phyloP scores from a whole-genome alignment of 2,329 filamentous ascomycete genomes.

The Aspergillus clavatus region DNA sequence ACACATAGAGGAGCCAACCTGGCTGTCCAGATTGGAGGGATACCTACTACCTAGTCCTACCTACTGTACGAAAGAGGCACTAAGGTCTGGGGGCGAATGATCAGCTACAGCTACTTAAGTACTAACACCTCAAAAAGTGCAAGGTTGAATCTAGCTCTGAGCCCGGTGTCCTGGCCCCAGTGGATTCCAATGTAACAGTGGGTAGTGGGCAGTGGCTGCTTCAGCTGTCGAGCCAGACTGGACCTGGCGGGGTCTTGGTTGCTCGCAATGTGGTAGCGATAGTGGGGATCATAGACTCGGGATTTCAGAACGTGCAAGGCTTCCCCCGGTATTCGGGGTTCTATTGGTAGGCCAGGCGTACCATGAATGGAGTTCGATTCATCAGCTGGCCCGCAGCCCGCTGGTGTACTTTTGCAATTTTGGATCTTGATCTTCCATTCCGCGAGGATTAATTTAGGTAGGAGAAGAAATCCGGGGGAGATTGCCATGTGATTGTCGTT shows the following conservation, averaged over 20 bases:
- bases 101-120: too few relatives aligned
- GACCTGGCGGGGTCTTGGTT: constrained; percentile 1
- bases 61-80: too few relatives aligned
- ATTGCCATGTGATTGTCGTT: background rate
- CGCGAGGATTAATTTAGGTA: background rate
- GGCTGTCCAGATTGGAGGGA: too few relatives aligned
- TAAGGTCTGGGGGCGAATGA: too few relatives aligned
- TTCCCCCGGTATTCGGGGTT: too few relatives aligned
- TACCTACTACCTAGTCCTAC: too few relatives aligned
- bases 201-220: background rate
- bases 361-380: too few relatives aligned
- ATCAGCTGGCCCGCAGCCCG: background rate
- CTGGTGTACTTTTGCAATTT: too few relatives aligned
- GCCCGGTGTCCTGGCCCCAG: background rate
- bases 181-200: background rate
- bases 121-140: background rate
- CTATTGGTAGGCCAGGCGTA: too few relatives aligned
- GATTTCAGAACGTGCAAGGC: too few relatives aligned
- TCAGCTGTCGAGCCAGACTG: background rate
- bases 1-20: too few relatives aligned
- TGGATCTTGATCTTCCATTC: too few relatives aligned
- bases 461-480: background rate
- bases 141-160: background rate
- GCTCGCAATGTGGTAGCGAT: background rate
- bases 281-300: background rate